Evolutionary conservation across 2,329 filamentous ascomycete species (phyloP), one percentile per base, ranked within the genome.

Genomic region (Ophiostoma populinum): DNA sequence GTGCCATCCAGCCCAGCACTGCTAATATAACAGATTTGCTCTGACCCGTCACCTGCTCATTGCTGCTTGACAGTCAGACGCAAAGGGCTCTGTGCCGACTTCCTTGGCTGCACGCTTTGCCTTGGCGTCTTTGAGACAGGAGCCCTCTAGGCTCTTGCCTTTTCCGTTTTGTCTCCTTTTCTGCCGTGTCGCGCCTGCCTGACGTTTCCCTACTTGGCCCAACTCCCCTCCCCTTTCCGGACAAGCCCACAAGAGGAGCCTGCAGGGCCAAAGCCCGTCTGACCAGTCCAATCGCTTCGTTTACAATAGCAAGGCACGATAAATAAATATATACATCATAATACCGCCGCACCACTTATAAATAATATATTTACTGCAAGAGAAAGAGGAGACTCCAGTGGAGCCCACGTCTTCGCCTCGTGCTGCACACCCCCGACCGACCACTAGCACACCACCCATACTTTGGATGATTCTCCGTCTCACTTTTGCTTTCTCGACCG

Each of bases 351-450:
- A 24, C 24, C 8, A 12, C 17, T n/a, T 30, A 30, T 11, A 18
- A 19, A 22, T 12, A 5, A 11, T 24, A 24, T 8, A 3, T 10
- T 8, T 22, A 22, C n/a, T n/a, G n/a, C n/a, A n/a, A n/a, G n/a
- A n/a, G n/a, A n/a, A n/a, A 32, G 18, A 32, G 20, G 31, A 34
- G 26, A 20, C 31, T n/a, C 27, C 17, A 31, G 36, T 38, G 36
- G 36, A 30, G 16, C 27, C 36, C 22, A n/a, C n/a, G n/a, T 27
- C 26, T 29, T 25, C 17, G 20, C 32, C 31, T 33, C 22, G 34
- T 15, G 24, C 18, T 25, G 30, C 27, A 26, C 28, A 31, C 36
- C 36, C 30, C n/a, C n/a, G n/a, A n/a, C n/a, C 30, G 30, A 34
- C 31, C 31, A 12, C 25, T 30, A 28, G 22, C 13, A n/a, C 22